A percentile compares a stretch with the other conserved stretches of the same genome.
These are phyloP conservation scores for Rhodotorula sp. DNA, from an alignment of 1,284 basidiomycete species.

Conservation along the genomic window DNA sequence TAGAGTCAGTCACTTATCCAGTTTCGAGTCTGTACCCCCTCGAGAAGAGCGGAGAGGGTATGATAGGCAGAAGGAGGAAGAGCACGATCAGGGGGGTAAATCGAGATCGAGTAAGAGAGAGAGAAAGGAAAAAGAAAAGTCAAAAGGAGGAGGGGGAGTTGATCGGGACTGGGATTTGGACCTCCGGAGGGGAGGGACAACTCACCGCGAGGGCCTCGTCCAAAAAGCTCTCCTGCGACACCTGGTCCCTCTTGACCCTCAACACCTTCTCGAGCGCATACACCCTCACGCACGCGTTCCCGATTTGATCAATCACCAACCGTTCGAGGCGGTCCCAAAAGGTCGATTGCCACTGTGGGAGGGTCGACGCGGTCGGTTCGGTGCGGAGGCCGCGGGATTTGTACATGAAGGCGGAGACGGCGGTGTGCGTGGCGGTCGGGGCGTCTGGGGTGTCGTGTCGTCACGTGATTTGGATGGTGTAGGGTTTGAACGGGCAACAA, in stretches of 20 bases:
- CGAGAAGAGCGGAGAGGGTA: too few relatives aligned
- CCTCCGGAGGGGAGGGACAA: too few relatives aligned
- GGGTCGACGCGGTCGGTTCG: slow-evolving; percentile 76
- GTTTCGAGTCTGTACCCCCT: too few relatives aligned
- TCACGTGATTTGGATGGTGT: too few relatives aligned
- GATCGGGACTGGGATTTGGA: too few relatives aligned
- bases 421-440: slow-evolving; percentile 11
- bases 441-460: slow-evolving; percentile 19
- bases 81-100: too few relatives aligned
- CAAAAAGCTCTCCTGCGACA: slow-evolving; percentile 74
- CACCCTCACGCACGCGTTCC: slow-evolving; percentile 84
- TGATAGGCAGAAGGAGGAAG: too few relatives aligned
- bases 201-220: slow-evolving; percentile 85
- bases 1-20: too few relatives aligned
- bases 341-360: slow-evolving; percentile 74
- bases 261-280: slow-evolving; percentile 93
- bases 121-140: too few relatives aligned
- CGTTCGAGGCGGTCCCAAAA: slow-evolving; percentile 79
- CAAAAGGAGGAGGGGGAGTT: too few relatives aligned
- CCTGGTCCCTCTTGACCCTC: slow-evolving; percentile 76
- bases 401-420: slow-evolving; percentile 54
- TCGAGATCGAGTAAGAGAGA: too few relatives aligned
- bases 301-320: slow-evolving; percentile 77
- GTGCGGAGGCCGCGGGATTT: slow-evolving; percentile 70
- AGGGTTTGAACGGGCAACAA: too few relatives aligned